Conservation (phyloP, 208 protist genomes). For the Chromosphaera perkinsii region DNA sequence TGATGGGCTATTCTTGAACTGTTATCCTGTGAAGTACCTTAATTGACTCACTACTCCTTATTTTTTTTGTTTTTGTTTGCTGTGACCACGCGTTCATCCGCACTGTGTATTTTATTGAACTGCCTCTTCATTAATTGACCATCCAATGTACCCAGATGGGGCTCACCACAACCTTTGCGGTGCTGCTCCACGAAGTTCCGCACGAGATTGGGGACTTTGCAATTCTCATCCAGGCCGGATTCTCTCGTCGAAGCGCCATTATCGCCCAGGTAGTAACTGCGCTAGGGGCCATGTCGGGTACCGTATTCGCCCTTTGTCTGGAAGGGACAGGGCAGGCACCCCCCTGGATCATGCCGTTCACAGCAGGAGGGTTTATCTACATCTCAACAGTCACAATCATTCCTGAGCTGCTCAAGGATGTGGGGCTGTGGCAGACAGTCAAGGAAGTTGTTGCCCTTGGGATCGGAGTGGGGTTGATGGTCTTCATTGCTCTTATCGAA, state of each 20-base stretch:
- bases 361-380: constrained; percentile 42
- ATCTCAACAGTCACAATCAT: constrained; percentile 26
- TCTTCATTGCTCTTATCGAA: constrained; percentile 26
- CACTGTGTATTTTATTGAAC: neutral
- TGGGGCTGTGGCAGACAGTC: constrained; percentile 7
- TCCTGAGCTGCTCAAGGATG: constrained; percentile 29
- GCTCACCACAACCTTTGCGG: constrained; percentile 43
- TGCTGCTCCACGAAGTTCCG: constrained; percentile 54
- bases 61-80: too few species aligned
- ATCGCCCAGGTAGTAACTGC: constrained; percentile 47
- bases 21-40: too few species aligned
- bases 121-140: constrained; percentile 15
- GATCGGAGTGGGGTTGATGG: constrained; percentile 26
- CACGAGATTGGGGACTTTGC: constrained; percentile 57
- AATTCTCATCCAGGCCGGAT: constrained; percentile 46
- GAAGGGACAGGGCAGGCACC: neutral
- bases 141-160: constrained; percentile 26
- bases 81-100: too few species aligned
- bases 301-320: neutral
- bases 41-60: too few species aligned
- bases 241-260: constrained; percentile 38
- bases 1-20: too few species aligned
- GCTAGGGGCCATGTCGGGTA: constrained; percentile 43
- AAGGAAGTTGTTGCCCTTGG: constrained; percentile 21
- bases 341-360: constrained; percentile 17